Conservation (phyloP, 1,139 yeast genomes). For the Kluyveromyces marxianus region DNA sequence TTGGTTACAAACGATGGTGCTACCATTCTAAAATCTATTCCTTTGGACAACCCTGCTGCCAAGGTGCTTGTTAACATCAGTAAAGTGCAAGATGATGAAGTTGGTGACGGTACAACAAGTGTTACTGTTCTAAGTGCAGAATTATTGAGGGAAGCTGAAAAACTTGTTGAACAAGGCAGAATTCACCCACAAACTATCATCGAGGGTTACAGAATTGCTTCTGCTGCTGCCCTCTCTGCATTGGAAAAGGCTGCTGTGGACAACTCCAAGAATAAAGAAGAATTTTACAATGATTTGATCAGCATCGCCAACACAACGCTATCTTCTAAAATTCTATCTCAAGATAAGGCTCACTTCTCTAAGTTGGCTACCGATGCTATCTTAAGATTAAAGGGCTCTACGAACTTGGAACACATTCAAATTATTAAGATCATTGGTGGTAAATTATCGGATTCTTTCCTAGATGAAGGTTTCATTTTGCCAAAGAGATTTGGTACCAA, state of each 20-base stretch:
- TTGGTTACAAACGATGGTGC: conserved; percentile 98
- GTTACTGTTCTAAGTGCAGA: conserved; percentile 93
- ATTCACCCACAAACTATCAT: conserved; percentile 97
- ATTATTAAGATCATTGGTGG: conserved; percentile 93
- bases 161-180: conserved; percentile 74
- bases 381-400: conserved; percentile 82
- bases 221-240: conserved; percentile 74
- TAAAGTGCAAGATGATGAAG: conserved; percentile 97
- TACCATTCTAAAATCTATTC: conserved; percentile 87
- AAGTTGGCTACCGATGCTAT: conserved; percentile 92
- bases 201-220: conserved; percentile 89
- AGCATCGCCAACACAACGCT: conserved; percentile 90
- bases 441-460: conserved; percentile 78
- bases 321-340: conserved; percentile 88
- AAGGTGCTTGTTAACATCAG: conserved; percentile 92
- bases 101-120: conserved; percentile 99
- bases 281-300: conserved; percentile 69
- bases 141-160: conserved; percentile 89
- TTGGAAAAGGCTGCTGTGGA: conserved; percentile 73
- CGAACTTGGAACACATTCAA: conserved; percentile 92
- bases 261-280: conserved; percentile 51
- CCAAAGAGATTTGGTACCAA: conserved; percentile 89
- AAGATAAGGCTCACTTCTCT: conserved; percentile 85
- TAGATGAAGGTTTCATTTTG: conserved; percentile 91
- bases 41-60: conserved; percentile 97